Evolutionary conservation across 805 yeast species (phyloP).

Genomic region (Starmera caribaea): DNA sequence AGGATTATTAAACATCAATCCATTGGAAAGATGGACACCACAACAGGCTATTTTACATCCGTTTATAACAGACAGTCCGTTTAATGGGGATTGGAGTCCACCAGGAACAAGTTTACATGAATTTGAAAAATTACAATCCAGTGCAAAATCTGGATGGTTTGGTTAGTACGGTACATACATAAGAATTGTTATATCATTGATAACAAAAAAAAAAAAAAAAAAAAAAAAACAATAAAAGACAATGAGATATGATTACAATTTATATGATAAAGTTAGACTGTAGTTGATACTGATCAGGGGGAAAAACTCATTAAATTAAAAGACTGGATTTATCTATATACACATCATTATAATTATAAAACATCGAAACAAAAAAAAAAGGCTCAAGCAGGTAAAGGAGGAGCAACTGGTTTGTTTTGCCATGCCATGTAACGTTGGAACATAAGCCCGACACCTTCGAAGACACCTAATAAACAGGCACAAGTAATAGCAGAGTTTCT

Average conservation of each 20-base stretch:
- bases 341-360: too few relatives aligned
- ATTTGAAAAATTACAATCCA: not conserved
- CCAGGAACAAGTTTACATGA: conserved; percentile 25
- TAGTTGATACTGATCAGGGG: too few relatives aligned
- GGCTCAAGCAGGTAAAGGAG: conserved; percentile 37
- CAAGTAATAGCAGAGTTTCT: conserved; percentile 95
- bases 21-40: conserved; percentile 93
- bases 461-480: conserved; percentile 92
- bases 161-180: too few relatives aligned
- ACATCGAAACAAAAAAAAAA: not conserved
- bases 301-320: too few relatives aligned
- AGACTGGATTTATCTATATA: too few relatives aligned
- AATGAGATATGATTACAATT: too few relatives aligned
- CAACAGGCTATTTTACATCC: conserved; percentile 93
- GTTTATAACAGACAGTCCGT: conserved; percentile 59
- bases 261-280: too few relatives aligned
- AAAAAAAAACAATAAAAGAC: too few relatives aligned
- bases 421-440: conserved; percentile 84
- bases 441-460: conserved; percentile 97
- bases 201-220: too few relatives aligned
- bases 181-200: too few relatives aligned
- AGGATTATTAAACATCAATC: conserved; percentile 76
- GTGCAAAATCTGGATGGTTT: not conserved
- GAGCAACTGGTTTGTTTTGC: conserved; percentile 65
- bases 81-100: conserved; percentile 44